Percentiles rank a stretch among this genome's conserved stretches.
Evolutionary conservation across 257 asterid genomes (phyloP).

Genomic region (Rhazya stricta): DNA sequence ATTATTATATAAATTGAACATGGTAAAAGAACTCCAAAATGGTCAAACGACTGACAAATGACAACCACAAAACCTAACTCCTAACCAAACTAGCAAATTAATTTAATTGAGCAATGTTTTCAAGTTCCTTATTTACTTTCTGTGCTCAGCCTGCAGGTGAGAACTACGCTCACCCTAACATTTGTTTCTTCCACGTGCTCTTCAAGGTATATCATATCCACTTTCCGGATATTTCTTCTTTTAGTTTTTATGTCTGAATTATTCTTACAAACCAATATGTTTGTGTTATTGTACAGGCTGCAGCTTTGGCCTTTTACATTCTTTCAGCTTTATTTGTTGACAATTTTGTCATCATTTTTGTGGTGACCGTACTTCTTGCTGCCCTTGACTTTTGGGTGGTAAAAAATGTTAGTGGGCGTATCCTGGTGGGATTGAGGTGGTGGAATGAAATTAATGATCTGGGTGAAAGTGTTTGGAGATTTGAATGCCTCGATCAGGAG

Average conservation of each 20-base stretch:
- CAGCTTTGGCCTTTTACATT: slow-evolving; percentile 89
- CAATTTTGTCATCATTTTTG: slow-evolving; percentile 90
- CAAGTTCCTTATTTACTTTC: slow-evolving; percentile 5
- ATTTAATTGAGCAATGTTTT: not conserved
- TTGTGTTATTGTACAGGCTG: slow-evolving; percentile 48
- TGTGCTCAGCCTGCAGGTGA: slow-evolving; percentile 73
- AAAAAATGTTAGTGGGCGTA: slow-evolving; percentile 96
- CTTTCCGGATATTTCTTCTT: not conserved
- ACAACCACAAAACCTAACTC: not conserved
- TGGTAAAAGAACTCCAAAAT: not conserved
- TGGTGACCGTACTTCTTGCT: slow-evolving; percentile 81
- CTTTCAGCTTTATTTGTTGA: slow-evolving; percentile 81
- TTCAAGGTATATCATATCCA: slow-evolving; percentile 56
- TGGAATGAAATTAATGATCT: slow-evolving; percentile 91
- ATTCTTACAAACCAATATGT: not conserved
- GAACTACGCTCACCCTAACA: slow-evolving; percentile 80
- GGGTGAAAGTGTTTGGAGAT: slow-evolving; percentile 93
- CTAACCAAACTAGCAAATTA: not conserved
- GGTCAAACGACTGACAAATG: not conserved
- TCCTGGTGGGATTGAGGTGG: slow-evolving; percentile 96
- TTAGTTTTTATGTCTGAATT: not conserved
- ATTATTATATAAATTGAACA: not conserved
- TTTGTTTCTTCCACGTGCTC: slow-evolving; percentile 90
- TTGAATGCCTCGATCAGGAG: slow-evolving; percentile 83
- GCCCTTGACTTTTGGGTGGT: slow-evolving; percentile 99